These are phyloP conservation scores for Colletotrichum echinochloae DNA, from an alignment of 2,329 filamentous ascomycete species.

Conservation along the genomic window DNA sequence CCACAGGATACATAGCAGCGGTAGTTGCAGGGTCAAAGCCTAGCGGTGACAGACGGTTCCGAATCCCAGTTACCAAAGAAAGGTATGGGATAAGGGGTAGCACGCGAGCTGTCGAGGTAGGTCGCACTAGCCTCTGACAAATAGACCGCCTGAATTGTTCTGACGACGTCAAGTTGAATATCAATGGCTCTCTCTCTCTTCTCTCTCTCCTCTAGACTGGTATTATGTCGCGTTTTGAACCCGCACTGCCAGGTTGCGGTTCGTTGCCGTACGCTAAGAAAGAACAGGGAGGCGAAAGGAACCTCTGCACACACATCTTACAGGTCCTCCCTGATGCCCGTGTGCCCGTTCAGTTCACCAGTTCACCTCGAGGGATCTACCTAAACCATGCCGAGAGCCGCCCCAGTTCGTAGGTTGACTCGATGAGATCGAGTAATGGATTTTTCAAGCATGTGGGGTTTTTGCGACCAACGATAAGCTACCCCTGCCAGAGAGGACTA, in stretches of 20 bases:
- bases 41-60: constrained; percentile 2
- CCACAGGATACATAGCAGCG: constrained; percentile 2
- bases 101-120: constrained; percentile 4
- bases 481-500: constrained; percentile 34
- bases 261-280: too few relatives aligned
- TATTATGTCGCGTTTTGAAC: neutral
- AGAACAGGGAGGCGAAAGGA: neutral
- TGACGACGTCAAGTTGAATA: constrained; percentile 22
- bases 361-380: too few relatives aligned
- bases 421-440: constrained; percentile 48
- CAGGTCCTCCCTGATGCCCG: neutral
- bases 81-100: neutral
- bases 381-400: constrained; percentile 13
- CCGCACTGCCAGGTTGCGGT: neutral
- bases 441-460: constrained; percentile 39
- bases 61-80: neutral
- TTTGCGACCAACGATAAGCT: constrained; percentile 36
- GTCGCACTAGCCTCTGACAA: too few relatives aligned
- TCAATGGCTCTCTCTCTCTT: too few relatives aligned
- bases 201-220: constrained; percentile 12
- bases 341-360: too few relatives aligned
- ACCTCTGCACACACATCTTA: neutral
- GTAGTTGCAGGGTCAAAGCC: constrained; percentile 16
- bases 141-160: too few relatives aligned
- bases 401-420: constrained; percentile 41